phyloP scores from a whole-genome alignment of 1,284 basidiomycete genomes.

The Ceratobasidium sp. region DNA sequence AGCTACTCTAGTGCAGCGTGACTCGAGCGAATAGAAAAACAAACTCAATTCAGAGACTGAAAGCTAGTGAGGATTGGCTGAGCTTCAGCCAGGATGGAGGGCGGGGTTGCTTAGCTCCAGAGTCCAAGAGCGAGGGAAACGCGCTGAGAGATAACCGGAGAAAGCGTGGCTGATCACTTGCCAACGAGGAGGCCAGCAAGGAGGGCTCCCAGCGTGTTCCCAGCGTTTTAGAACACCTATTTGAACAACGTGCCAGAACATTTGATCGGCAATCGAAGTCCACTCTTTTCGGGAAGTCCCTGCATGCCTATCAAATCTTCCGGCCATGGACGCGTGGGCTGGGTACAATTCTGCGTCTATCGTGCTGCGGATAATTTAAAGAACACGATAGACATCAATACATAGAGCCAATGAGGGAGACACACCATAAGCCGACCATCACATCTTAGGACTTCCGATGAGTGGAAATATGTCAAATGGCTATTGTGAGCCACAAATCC shows the following conservation, averaged over 20 bases:
- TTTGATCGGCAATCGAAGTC: conserved; percentile 8
- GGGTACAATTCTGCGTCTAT: neutral
- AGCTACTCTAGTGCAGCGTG: neutral
- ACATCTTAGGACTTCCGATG: no score
- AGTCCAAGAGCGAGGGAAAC: conserved; percentile 32
- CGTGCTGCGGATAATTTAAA: conserved; percentile 24
- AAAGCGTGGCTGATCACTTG: conserved; percentile 24
- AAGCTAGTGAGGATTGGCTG: conserved; percentile 5
- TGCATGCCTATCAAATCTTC: conserved; percentile 10
- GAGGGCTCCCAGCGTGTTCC: conserved; percentile 33
- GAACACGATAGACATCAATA: neutral
- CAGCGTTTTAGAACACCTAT: conserved; percentile 1
- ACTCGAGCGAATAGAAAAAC: neutral
- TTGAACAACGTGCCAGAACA: conserved; percentile 22
- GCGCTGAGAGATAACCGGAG: conserved; percentile 12
- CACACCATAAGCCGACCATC: no score
- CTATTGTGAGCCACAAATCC: no score
- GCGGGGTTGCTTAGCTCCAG: conserved; percentile 24
- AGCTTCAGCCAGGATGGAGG: conserved; percentile 8
- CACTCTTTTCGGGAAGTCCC: conserved; percentile 2
- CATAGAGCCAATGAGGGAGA: no score
- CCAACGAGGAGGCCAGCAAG: conserved; percentile 15
- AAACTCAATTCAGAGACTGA: neutral
- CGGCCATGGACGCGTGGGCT: conserved; percentile 28
- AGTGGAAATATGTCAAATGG: no score